phyloP scores from a whole-genome alignment of 1,139 yeast genomes.

The Saccharomyces hybrid region DNA sequence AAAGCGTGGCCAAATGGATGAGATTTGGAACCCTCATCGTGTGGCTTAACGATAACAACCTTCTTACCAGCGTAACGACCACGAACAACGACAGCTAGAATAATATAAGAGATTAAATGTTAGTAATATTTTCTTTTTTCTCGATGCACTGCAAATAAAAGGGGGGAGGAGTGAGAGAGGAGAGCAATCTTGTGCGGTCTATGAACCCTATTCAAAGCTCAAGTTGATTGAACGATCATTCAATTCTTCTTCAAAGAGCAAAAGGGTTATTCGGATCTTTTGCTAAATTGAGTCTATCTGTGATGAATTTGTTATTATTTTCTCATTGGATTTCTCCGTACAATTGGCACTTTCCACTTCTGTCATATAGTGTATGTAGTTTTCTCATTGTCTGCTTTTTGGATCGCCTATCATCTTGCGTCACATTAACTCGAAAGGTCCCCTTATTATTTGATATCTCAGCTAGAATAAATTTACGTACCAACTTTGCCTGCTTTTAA shows the following conservation, averaged over 20 bases:
- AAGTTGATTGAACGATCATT: no score
- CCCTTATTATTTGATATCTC: neutral
- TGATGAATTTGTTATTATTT: no score
- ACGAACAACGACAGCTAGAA: slow-evolving; percentile 92
- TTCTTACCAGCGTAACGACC: slow-evolving; percentile 99
- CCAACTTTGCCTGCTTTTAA: slow-evolving; percentile 5
- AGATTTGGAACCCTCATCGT: slow-evolving; percentile 97
- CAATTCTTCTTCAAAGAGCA: no score
- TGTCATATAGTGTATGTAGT: neutral
- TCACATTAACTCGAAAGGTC: neutral
- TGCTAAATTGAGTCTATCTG: no score
- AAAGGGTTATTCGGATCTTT: no score
- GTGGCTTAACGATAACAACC: slow-evolving; percentile 98
- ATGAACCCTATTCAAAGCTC: no score
- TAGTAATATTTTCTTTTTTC: slow-evolving; percentile 12
- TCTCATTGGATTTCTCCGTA: no score
- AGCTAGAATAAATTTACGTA: slow-evolving; percentile 5
- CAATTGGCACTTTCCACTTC: no score
- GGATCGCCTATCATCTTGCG: neutral
- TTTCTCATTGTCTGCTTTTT: neutral
- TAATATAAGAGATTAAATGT: slow-evolving; percentile 14
- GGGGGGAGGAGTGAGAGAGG: neutral
- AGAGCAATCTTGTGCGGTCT: neutral
- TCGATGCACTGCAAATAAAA: neutral
- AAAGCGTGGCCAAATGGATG: slow-evolving; percentile 99